phyloP scores from a whole-genome alignment of 495 filamentous ascomycete genomes.

The Tuber indicum region DNA sequence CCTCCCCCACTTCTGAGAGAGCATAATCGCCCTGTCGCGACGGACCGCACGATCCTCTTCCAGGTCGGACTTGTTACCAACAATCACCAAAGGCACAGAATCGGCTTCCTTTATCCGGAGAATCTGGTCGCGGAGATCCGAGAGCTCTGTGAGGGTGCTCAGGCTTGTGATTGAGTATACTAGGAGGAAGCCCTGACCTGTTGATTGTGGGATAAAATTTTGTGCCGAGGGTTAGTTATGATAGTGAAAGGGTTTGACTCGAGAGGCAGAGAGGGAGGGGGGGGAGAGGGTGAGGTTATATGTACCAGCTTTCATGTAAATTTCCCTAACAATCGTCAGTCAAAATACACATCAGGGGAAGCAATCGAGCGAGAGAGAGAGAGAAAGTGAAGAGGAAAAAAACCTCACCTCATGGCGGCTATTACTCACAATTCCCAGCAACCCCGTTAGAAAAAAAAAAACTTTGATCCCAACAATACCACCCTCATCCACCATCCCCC shows the following conservation, averaged over 20 bases:
- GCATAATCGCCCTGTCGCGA: conserved; percentile 71
- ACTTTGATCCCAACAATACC: conserved; percentile 46
- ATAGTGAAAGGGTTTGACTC: conserved; percentile 7
- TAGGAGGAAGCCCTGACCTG: conserved; percentile 91
- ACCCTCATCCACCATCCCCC: conserved; percentile 3
- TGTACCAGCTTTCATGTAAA: conserved; percentile 78
- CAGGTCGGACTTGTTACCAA: conserved; percentile 94
- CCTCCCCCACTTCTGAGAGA: conserved; percentile 81
- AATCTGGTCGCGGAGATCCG: conserved; percentile 88
- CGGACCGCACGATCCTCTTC: conserved; percentile 85
- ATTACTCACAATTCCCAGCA: conserved; percentile 12
- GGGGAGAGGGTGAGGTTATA: conserved; percentile 8
- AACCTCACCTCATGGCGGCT: conserved; percentile 65
- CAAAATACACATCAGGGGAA: neutral
- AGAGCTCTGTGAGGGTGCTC: conserved; percentile 77
- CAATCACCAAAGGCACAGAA: conserved; percentile 85
- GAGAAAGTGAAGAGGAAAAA: conserved; percentile 15
- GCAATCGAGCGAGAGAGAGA: conserved; percentile 15
- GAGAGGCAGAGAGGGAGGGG: neutral
- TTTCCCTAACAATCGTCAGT: conserved; percentile 55
- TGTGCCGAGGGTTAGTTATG: conserved; percentile 5
- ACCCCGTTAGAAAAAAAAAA: conserved; percentile 6
- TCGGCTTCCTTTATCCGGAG: conserved; percentile 94
- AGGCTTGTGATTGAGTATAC: conserved; percentile 94
- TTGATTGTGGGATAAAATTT: conserved; percentile 16